Evolutionary conservation across 352 stramenopile species (phyloP), one percentile per base, ranked within the genome.

Genomic region (Thalassiosira livingstoniorum): DNA sequence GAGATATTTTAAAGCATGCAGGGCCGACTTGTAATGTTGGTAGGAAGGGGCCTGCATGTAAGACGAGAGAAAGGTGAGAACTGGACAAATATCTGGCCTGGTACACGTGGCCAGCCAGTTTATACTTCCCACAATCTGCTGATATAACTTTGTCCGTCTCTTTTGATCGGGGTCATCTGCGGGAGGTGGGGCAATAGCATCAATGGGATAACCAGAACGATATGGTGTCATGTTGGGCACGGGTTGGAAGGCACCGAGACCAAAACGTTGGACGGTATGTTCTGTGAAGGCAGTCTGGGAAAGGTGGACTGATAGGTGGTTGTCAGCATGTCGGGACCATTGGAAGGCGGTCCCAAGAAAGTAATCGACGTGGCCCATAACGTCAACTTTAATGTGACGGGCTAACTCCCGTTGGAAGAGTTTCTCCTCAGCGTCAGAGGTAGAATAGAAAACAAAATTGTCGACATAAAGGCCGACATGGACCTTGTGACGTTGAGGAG

Each of bases 171-270:
- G 34, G 23, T 77, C 68, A 13, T 68, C 32, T 45, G 37, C 10
- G 43, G 55, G 10, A 15, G 67, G 31, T 27, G 35, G 45, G 0
- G 76, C 58, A 32, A 78, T 78, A 1, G 32, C 29, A 60, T 79
- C 57, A 35, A 83, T 79, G 2, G 76, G 62, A 4, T 74, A 29
- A 23, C 76, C 76, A 15, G 57, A 74, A 0, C 60, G 58, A 29
- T 79, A 79, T 1, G 77, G 77, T 47, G 60, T 83, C 55, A 66
- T 70, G 61, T 70, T 80, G 27, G 43, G 61, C 0, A 64, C 53
- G 18, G 25, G 27, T 2, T 63, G 75, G n/a, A 65, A 34, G 1
- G 23, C 55, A 23, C 64, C 42, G 35, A 70, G 31, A 3, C 37
- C 71, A 79, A 79, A 71, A 34, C 60, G 23, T 13, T 79, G 45